Evolutionary conservation across 805 yeast genomes (phyloP).

Genomic region (Metschnikowia colocasiae): DNA sequence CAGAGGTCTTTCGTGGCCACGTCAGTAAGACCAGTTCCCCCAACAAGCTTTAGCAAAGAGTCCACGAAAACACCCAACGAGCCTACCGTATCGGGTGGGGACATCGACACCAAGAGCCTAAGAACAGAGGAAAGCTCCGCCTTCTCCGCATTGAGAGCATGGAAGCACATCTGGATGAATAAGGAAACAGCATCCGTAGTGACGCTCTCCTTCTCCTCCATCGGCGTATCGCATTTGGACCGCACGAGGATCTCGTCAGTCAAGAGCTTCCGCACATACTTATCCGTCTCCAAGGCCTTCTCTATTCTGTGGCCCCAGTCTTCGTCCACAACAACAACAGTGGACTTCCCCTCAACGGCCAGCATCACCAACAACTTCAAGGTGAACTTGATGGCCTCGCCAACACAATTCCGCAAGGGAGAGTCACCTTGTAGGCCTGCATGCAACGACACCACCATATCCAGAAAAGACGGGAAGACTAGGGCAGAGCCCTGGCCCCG

Average conservation of each 20-base stretch:
- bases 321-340: slow-evolving; percentile 64
- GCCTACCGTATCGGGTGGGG: slow-evolving; percentile 27
- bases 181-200: slow-evolving; percentile 13
- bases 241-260: slow-evolving; percentile 20
- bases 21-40: slow-evolving; percentile 22
- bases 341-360: slow-evolving; percentile 46
- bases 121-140: slow-evolving; percentile 35
- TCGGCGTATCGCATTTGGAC: slow-evolving; percentile 16
- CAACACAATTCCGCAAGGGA: not conserved
- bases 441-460: slow-evolving; percentile 28
- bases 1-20: slow-evolving; percentile 33
- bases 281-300: slow-evolving; percentile 64
- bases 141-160: slow-evolving; percentile 29
- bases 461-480: slow-evolving; percentile 55
- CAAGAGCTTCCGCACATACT: slow-evolving; percentile 37
- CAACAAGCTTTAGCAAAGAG: slow-evolving; percentile 24
- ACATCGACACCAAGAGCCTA: slow-evolving; percentile 29
- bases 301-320: slow-evolving; percentile 71
- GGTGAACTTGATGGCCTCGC: slow-evolving; percentile 42
- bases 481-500: slow-evolving; percentile 25
- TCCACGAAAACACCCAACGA: slow-evolving; percentile 18
- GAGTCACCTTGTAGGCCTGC: slow-evolving; percentile 21
- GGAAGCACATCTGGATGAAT: slow-evolving; percentile 33
- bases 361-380: slow-evolving; percentile 64
- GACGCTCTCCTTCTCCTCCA: slow-evolving; percentile 16